Percentiles rank a stretch among this genome's conserved stretches.
These are phyloP conservation scores for Calonectria hongkongensis DNA, from an alignment of 2,329 filamentous ascomycete genomes.

Conservation along the genomic window DNA sequence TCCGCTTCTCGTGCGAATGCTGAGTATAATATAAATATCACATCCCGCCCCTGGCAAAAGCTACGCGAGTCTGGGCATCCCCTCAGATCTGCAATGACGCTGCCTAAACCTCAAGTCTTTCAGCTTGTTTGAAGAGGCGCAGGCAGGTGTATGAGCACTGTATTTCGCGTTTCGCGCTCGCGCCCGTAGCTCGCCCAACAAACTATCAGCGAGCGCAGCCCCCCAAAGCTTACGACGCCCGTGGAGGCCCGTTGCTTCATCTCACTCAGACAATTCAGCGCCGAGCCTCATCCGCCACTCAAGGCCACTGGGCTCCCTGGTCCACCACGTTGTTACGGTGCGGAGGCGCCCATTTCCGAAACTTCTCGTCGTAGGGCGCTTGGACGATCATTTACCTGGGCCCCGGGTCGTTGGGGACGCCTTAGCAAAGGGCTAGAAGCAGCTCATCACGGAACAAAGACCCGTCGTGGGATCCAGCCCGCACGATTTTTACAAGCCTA, in stretches of 20 bases:
- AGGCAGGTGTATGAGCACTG: slow-evolving; percentile 33
- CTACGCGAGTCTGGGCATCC: neutral
- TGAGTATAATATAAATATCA: slow-evolving; percentile 39
- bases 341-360: slow-evolving; percentile 32
- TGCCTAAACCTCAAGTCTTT: slow-evolving; percentile 8
- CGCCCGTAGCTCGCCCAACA: slow-evolving; percentile 34
- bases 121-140: slow-evolving; percentile 41
- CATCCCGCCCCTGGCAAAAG: slow-evolving; percentile 29
- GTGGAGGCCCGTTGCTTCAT: slow-evolving; percentile 9
- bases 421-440: neutral
- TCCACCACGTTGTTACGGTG: slow-evolving; percentile 23
- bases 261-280: slow-evolving; percentile 26
- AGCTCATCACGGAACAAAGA: slow-evolving; percentile 25
- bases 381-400: slow-evolving; percentile 29
- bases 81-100: slow-evolving; percentile 24
- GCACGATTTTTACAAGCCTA: slow-evolving; percentile 15
- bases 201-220: slow-evolving; percentile 30
- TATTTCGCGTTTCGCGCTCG: slow-evolving; percentile 35
- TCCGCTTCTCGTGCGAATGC: slow-evolving; percentile 13
- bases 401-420: slow-evolving; percentile 33
- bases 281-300: slow-evolving; percentile 42
- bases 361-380: slow-evolving; percentile 29
- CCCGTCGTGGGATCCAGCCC: slow-evolving; percentile 9
- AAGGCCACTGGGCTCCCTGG: slow-evolving; percentile 33
- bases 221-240: slow-evolving; percentile 38